Conservation (phyloP, 1,284 basidiomycete species). For the Tilletia caries region DNA sequence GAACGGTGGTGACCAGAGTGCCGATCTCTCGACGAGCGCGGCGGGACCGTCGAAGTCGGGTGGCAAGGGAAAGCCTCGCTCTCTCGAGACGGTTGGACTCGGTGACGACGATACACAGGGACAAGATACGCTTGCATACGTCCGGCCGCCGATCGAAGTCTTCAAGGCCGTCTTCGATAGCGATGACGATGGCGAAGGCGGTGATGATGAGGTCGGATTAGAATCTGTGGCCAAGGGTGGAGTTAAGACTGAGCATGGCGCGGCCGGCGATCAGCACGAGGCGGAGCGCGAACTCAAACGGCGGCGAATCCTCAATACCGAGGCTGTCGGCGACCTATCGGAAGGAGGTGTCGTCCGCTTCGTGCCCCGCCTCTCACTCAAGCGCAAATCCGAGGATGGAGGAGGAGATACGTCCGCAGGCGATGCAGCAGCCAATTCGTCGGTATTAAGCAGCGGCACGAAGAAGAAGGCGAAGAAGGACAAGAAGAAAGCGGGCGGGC, state of each 20-base stretch:
- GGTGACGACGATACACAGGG: conserved; percentile 86
- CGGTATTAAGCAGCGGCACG: background rate
- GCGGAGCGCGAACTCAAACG: background rate
- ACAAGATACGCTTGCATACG: conserved; percentile 76
- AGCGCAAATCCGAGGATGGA: background rate
- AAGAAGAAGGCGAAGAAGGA: conserved; percentile 8
- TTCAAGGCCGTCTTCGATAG: conserved; percentile 68
- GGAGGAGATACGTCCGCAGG: background rate
- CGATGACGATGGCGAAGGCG: conserved; percentile 75
- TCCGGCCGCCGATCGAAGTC: conserved; percentile 80
- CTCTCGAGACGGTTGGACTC: conserved; percentile 63
- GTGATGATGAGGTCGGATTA: conserved; percentile 81
- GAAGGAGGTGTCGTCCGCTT: background rate
- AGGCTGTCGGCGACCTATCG: background rate
- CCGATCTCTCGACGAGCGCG: background rate
- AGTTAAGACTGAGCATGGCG: background rate
- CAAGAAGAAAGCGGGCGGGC: background rate
- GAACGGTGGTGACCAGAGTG: background rate
- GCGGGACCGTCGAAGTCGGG: background rate
- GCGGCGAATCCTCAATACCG: background rate
- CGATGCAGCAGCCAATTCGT: too few species aligned
- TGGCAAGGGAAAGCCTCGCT: background rate
- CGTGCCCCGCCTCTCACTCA: background rate
- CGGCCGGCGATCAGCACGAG: background rate
- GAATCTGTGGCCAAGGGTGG: conserved; percentile 48